Evolutionary conservation across 2,329 filamentous ascomycete species (phyloP).

Genomic region (Fonsecaea multimorphosa): DNA sequence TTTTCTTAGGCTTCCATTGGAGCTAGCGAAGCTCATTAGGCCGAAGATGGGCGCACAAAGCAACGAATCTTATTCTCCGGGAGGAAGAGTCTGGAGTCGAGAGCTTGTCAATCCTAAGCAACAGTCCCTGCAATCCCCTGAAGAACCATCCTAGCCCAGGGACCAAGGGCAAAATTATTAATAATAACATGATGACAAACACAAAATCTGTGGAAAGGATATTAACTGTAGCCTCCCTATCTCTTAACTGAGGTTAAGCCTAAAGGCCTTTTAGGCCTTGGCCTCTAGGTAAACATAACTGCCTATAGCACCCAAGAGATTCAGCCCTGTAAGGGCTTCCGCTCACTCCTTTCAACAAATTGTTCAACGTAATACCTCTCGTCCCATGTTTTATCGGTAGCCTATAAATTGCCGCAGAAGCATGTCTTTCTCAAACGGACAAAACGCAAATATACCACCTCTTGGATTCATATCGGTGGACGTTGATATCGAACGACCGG

Average conservation of each 20-base stretch:
- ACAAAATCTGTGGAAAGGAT: not conserved
- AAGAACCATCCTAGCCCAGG: too few species aligned
- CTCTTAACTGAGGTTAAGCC: not conserved
- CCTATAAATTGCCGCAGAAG: not conserved
- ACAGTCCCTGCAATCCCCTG: too few species aligned
- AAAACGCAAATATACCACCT: slow-evolving; percentile 35
- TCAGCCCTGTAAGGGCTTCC: not conserved
- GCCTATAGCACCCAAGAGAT: not conserved
- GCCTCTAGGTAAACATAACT: not conserved
- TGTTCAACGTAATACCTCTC: too few species aligned
- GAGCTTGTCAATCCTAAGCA: too few species aligned
- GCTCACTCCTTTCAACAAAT: not conserved
- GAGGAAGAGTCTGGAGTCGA: too few species aligned
- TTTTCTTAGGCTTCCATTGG: too few species aligned
- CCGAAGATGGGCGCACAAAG: too few species aligned
- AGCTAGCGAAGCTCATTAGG: too few species aligned
- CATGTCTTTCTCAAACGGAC: not conserved
- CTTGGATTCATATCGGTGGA: slow-evolving; percentile 49
- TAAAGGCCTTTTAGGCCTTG: not conserved
- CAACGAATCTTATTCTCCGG: too few species aligned
- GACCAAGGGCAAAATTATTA: too few species aligned
- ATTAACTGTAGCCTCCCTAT: slow-evolving; percentile 1
- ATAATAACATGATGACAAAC: not conserved
- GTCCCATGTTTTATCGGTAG: too few species aligned
- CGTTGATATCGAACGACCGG: slow-evolving; percentile 44